Percentiles rank a stretch among this genome's conserved stretches.
Evolutionary conservation across 2,329 filamentous ascomycete species (phyloP).

Genomic region (Cordyceps cateniannulata): DNA sequence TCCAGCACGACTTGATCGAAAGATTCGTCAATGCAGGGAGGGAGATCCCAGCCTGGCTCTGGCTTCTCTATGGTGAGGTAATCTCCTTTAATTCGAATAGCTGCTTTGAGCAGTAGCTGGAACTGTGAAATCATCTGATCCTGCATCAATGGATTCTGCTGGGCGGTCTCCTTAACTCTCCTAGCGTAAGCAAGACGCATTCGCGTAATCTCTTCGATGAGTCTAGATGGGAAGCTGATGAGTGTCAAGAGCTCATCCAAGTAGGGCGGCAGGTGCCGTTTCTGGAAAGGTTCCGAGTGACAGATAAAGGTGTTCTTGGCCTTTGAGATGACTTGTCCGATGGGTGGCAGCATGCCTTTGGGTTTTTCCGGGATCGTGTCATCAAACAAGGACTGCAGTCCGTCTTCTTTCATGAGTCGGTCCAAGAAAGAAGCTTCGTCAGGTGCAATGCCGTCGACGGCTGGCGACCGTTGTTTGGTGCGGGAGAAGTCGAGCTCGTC

Average conservation of each 20-base stretch:
- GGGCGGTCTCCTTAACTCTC: constrained; percentile 90
- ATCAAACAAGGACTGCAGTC: constrained; percentile 83
- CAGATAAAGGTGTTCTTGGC: constrained; percentile 86
- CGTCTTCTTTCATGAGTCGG: constrained; percentile 90
- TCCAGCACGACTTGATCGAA: constrained; percentile 91
- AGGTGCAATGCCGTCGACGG: constrained; percentile 59
- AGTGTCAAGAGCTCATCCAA: constrained; percentile 93
- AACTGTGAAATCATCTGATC: constrained; percentile 98
- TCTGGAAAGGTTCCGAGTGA: constrained; percentile 77
- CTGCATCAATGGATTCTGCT: constrained; percentile 88
- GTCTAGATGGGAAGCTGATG: constrained; percentile 92
- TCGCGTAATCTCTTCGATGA: constrained; percentile 94
- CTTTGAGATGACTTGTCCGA: constrained; percentile 84
- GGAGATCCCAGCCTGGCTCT: constrained; percentile 89
- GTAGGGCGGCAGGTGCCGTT: constrained; percentile 87
- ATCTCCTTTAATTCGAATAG: constrained; percentile 85
- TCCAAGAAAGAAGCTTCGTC: constrained; percentile 95
- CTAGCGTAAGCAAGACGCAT: constrained; percentile 86
- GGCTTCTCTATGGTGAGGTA: constrained; percentile 79
- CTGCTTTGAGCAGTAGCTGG: constrained; percentile 83
- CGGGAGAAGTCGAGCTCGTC: constrained; percentile 87
- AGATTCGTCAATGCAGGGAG: constrained; percentile 92
- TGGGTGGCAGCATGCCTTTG: constrained; percentile 75
- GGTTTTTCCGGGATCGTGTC: constrained; percentile 43
- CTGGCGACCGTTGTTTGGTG: constrained; percentile 60